Percentiles rank a stretch among this genome's conserved stretches.
Evolutionary conservation across 441 rosid species (phyloP).

Genomic region (Populus hybrid): DNA sequence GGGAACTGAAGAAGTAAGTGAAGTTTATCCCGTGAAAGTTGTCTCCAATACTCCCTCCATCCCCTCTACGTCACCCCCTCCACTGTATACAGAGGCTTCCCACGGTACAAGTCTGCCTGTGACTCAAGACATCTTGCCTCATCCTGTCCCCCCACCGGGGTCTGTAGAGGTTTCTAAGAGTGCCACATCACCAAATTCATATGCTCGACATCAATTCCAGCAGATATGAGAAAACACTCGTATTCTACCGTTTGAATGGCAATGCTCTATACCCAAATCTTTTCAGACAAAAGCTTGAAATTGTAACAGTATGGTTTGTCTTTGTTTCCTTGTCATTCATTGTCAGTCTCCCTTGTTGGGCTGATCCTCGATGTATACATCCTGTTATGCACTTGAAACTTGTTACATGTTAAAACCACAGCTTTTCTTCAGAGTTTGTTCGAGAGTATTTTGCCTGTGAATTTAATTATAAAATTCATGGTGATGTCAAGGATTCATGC

Average conservation of each 20-base stretch:
- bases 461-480: background rate
- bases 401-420: background rate
- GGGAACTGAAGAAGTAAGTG: slow-evolving; percentile 67
- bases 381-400: background rate
- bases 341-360: background rate
- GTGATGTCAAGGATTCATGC: background rate
- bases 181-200: background rate
- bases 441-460: background rate
- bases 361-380: slow-evolving; percentile 1
- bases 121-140: slow-evolving; percentile 10
- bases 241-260: slow-evolving; percentile 2
- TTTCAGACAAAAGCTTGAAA: background rate
- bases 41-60: slow-evolving; percentile 7
- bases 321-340: background rate
- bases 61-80: background rate
- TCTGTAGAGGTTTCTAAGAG: slow-evolving; percentile 17
- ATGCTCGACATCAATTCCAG: background rate
- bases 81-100: slow-evolving; percentile 6
- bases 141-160: slow-evolving; percentile 21
- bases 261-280: background rate
- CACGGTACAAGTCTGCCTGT: background rate
- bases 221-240: slow-evolving; percentile 1
- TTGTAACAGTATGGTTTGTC: slow-evolving; percentile 3
- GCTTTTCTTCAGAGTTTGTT: background rate
- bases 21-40: slow-evolving; percentile 41